A percentile compares a stretch with the other conserved stretches of the same genome.
Evolutionary conservation across 768 basidiomycete genomes (phyloP).

Genomic region (Terana coerulea): DNA sequence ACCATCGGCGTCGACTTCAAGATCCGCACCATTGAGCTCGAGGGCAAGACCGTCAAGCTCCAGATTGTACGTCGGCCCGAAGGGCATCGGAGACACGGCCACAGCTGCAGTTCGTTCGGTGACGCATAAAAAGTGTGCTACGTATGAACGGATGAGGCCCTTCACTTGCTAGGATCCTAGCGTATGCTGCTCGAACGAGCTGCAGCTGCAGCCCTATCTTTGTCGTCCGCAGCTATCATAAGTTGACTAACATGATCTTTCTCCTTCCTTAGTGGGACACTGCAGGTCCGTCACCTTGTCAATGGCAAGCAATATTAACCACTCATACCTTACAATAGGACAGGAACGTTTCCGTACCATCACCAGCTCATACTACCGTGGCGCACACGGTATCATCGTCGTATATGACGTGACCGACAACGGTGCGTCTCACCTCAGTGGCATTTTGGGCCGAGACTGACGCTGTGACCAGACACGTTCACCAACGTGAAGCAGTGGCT

Average conservation of each 20-base stretch:
- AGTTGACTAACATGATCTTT: constrained; percentile 1
- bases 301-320: background rate
- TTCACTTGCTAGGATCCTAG: background rate
- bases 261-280: constrained; percentile 85
- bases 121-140: background rate
- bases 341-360: constrained; percentile 99
- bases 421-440: constrained; percentile 40
- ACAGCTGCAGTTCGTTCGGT: background rate
- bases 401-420: constrained; percentile 99
- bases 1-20: constrained; percentile 99
- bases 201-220: background rate
- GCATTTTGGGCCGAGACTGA: background rate
- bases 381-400: constrained; percentile 97
- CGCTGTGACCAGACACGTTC: constrained; percentile 67
- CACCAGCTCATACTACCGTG: constrained; percentile 98
- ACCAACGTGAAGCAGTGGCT: constrained; percentile 95
- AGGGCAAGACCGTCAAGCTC: constrained; percentile 97
- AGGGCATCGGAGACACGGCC: background rate
- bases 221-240: constrained; percentile 18
- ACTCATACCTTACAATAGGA: constrained; percentile 41
- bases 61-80: constrained; percentile 76
- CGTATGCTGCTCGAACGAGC: background rate
- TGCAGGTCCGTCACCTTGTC: constrained; percentile 55
- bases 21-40: constrained; percentile 97
- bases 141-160: background rate